Evolutionary conservation across 2,329 filamentous ascomycete species (phyloP), one percentile per base, ranked within the genome.

Genomic region (Aspergillus ochraceoroseus): DNA sequence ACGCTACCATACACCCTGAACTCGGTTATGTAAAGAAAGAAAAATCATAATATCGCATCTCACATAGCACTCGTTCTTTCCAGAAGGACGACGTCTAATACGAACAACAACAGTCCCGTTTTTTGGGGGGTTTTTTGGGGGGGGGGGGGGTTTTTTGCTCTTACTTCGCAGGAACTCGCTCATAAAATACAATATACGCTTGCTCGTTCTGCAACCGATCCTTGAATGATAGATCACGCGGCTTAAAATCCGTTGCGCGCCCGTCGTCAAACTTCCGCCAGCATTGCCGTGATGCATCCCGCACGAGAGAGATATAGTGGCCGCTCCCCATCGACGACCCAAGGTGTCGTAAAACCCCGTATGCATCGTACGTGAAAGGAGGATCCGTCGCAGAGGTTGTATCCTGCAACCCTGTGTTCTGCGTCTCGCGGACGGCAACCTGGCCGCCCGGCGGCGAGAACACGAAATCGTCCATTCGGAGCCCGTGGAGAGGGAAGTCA

Each of bases 341-440:
- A 3, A 77, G 65, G 61, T 95, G 89, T 47, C 85, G 74, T 38
- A 94, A 78, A 5, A 95, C 83, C 2, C 82, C 90, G 59, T 94
- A 95, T 37, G 85, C 82, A 57, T 94, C 83, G 63, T 95, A 98
- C 4, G 72, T 68, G 57, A 85, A 87, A 0, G 85, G 82, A 1
- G 62, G 61, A 37, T 58, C 68, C 40, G 54, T 67, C 38, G 54
- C 71, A 62, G 41, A 76, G 69, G 34, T 72, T 65, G 23, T 62
- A 59, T 52, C 77, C 60, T 51, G 76, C 64, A 27, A 82, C 77
- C 61, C 85, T 86, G 18, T 76, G 69, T 34, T 41, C 38, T 43
- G 33, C 12, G 48, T 38, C 28, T 47, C 60, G 34, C 59, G 32
- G 47, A 39, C 17, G 41, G 49, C 18, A 47, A 55, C 23, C 57